Conservation (phyloP, 768 basidiomycete species). For the Mycena olivaceomarginata region DNA sequence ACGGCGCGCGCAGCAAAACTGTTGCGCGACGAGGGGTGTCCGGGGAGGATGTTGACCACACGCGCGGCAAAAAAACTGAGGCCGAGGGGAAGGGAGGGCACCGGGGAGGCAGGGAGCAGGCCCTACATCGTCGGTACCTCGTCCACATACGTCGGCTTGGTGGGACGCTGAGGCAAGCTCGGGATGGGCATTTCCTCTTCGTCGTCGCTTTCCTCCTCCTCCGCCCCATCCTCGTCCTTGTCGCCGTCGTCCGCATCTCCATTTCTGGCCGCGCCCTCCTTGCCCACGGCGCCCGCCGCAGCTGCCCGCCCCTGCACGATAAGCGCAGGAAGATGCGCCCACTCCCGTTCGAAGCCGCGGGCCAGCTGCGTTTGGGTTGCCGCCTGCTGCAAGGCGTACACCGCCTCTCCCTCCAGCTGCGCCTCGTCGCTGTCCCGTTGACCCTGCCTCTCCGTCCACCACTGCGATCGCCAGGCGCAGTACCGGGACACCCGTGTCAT, state of each 20-base stretch:
- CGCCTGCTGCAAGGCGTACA: conserved; percentile 37
- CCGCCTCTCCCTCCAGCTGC: conserved; percentile 30
- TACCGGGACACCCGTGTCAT: conserved; percentile 48
- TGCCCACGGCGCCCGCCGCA: neutral
- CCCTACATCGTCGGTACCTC: no score
- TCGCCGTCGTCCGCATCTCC: neutral
- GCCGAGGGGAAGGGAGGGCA: no score
- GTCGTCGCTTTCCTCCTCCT: neutral
- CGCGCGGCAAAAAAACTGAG: no score
- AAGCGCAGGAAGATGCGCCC: conserved; percentile 3
- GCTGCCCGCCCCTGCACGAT: neutral
- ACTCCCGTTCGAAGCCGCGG: neutral
- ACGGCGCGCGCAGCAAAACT: no score
- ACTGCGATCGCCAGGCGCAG: conserved; percentile 38
- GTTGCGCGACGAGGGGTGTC: no score
- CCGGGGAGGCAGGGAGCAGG: no score
- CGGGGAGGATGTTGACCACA: no score
- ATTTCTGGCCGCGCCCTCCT: neutral
- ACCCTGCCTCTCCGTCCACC: conserved; percentile 23
- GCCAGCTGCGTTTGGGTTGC: neutral
- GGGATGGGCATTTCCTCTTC: neutral
- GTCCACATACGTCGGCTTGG: no score
- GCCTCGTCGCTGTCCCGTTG: neutral
- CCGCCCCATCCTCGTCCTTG: neutral
- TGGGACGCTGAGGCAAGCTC: no score